A percentile compares a stretch with the other conserved stretches of the same genome.
Evolutionary conservation across 2,329 filamentous ascomycete species (phyloP).

Genomic region (Hypocrella siamensis): DNA sequence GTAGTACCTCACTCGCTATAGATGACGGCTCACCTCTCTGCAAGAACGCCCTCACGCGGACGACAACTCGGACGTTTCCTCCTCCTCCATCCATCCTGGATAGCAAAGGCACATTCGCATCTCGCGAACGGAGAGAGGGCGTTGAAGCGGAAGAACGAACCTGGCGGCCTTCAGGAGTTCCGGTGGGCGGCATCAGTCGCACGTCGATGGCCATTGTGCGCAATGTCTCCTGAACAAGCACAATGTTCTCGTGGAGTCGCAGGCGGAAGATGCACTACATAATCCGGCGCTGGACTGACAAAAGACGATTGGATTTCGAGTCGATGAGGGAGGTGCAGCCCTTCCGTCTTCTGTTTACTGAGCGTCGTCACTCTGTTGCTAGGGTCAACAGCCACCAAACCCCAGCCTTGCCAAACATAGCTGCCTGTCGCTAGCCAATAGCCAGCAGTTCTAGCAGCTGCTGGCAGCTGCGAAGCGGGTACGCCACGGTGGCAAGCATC

Average conservation of each 20-base stretch:
- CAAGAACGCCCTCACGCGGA: conserved; percentile 65
- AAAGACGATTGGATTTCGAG: neutral
- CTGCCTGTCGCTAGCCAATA: no score
- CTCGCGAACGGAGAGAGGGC: conserved; percentile 59
- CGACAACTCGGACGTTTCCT: conserved; percentile 71
- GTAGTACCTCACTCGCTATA: no score
- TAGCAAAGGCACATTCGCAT: conserved; percentile 45
- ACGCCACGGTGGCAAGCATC: no score
- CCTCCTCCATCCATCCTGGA: conserved; percentile 47
- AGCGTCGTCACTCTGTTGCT: conserved; percentile 15
- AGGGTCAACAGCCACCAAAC: conserved; percentile 14
- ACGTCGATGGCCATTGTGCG: conserved; percentile 25
- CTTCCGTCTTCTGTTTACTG: conserved; percentile 17
- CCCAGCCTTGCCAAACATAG: no score
- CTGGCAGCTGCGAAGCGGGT: no score
- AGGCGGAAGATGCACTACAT: conserved; percentile 25
- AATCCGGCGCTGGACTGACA: conserved; percentile 1
- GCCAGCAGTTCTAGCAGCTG: no score
- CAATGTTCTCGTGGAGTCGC: conserved; percentile 23
- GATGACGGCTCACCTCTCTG: conserved; percentile 38
- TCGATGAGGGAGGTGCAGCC: neutral
- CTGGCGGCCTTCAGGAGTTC: conserved; percentile 17
- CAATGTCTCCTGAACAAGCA: conserved; percentile 23
- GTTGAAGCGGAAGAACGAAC: conserved; percentile 59
- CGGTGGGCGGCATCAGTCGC: conserved; percentile 28